phyloP scores from a whole-genome alignment of 805 yeast species.

The Yarrowia alimentaria region DNA sequence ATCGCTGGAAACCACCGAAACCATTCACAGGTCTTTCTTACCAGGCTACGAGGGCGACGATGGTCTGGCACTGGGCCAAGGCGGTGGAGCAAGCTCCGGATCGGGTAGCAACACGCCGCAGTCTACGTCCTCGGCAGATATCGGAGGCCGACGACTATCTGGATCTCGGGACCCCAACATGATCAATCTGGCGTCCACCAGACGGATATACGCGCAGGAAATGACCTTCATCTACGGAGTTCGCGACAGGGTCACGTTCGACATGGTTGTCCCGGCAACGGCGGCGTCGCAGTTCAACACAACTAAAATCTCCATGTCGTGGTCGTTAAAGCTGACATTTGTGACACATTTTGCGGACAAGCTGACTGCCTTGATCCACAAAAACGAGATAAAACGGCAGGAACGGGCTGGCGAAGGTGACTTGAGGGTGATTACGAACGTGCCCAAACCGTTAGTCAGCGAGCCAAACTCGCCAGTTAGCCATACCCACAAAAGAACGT shows the following conservation, averaged over 20 bases:
- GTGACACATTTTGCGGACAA: slow-evolving; percentile 33
- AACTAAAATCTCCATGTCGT: slow-evolving; percentile 36
- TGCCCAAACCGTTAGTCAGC: slow-evolving; percentile 6
- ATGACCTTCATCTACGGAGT: slow-evolving; percentile 24
- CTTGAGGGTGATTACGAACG: not conserved
- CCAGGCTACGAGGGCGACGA: slow-evolving; percentile 35
- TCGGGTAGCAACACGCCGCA: slow-evolving; percentile 29
- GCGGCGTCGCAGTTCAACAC: slow-evolving; percentile 41
- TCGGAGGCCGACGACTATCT: slow-evolving; percentile 29
- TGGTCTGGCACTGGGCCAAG: slow-evolving; percentile 30
- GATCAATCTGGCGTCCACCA: slow-evolving; percentile 32
- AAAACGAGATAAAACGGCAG: slow-evolving; percentile 21
- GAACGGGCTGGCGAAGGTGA: too few species aligned
- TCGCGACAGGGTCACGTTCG: slow-evolving; percentile 14
- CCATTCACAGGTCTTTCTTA: slow-evolving; percentile 33
- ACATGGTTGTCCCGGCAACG: slow-evolving; percentile 38
- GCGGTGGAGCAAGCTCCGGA: slow-evolving; percentile 31
- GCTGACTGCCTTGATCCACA: too few species aligned
- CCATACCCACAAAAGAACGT: too few species aligned
- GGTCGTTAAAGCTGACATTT: slow-evolving; percentile 40
- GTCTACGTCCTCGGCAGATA: slow-evolving; percentile 31
- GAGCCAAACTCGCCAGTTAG: slow-evolving; percentile 13
- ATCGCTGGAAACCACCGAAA: slow-evolving; percentile 42
- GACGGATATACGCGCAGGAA: slow-evolving; percentile 29
- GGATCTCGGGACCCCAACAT: slow-evolving; percentile 34